These are phyloP conservation scores for Talaromyces trachyspermus DNA, from an alignment of 495 filamentous ascomycete species.

Conservation along the genomic window DNA sequence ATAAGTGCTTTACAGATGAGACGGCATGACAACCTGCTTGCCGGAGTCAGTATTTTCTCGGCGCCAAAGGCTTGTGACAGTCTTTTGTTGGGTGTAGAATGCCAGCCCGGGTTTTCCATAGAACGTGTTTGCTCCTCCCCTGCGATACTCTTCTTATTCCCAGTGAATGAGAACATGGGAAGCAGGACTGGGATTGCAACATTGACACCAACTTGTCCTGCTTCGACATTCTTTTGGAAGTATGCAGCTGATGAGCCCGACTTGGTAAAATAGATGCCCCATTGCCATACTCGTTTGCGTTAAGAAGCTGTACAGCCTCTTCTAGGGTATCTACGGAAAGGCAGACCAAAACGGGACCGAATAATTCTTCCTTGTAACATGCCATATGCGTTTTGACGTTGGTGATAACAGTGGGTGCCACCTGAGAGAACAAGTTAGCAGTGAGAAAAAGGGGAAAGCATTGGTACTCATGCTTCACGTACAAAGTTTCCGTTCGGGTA, in stretches of 20 bases:
- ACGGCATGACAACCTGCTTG: slow-evolving; percentile 77
- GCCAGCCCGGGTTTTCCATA: slow-evolving; percentile 70
- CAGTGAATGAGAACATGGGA: slow-evolving; percentile 10
- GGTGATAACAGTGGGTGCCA: slow-evolving; percentile 73
- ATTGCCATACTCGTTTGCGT: slow-evolving; percentile 60
- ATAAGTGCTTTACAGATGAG: slow-evolving; percentile 34
- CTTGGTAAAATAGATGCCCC: slow-evolving; percentile 59
- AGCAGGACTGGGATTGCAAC: slow-evolving; percentile 33
- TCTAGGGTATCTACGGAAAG: slow-evolving; percentile 17
- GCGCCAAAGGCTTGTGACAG: slow-evolving; percentile 74
- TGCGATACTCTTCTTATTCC: slow-evolving; percentile 49
- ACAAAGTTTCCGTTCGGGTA: slow-evolving; percentile 97
- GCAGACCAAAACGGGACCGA: slow-evolving; percentile 78
- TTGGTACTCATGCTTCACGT: slow-evolving; percentile 4
- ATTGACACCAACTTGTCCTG: slow-evolving; percentile 74
- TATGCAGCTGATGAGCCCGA: slow-evolving; percentile 52
- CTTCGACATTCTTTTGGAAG: slow-evolving; percentile 61
- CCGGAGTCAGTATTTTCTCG: slow-evolving; percentile 67
- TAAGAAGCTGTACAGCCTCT: slow-evolving; percentile 52
- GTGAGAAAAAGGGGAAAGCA: neutral
- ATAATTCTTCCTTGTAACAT: slow-evolving; percentile 83
- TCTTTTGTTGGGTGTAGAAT: slow-evolving; percentile 83
- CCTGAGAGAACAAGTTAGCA: slow-evolving; percentile 18
- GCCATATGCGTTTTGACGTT: slow-evolving; percentile 72
- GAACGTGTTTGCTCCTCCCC: slow-evolving; percentile 79